phyloP scores from a whole-genome alignment of 2,329 filamentous ascomycete genomes.

The Coleophoma eucalyptorum region DNA sequence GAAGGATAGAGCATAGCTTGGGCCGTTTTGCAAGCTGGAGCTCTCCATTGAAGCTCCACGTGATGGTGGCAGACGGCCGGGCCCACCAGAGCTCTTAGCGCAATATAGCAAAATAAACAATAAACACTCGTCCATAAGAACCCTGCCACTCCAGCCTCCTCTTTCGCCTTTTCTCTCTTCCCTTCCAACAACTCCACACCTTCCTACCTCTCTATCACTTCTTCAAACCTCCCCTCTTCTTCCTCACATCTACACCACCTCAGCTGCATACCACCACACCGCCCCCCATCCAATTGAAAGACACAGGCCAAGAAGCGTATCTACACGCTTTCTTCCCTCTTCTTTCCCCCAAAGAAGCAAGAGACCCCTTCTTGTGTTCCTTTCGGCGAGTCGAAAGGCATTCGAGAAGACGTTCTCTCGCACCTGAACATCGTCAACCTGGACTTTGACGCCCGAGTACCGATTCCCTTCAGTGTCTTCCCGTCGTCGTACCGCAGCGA shows the following conservation, averaged over 20 bases:
- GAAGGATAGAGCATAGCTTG: no score
- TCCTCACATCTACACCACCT: not conserved
- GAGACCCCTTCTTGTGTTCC: slow-evolving; percentile 66
- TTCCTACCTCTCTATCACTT: not conserved
- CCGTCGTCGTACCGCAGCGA: slow-evolving; percentile 86
- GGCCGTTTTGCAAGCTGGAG: no score
- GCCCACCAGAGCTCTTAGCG: no score
- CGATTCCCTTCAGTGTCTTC: slow-evolving; percentile 99
- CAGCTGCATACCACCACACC: not conserved
- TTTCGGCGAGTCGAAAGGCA: slow-evolving; percentile 58
- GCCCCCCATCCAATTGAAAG: slow-evolving; percentile 5
- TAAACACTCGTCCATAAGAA: no score
- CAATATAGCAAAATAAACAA: no score
- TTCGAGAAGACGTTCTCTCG: slow-evolving; percentile 67
- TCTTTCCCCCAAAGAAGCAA: slow-evolving; percentile 50
- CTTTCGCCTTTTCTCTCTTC: not conserved
- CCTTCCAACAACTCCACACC: not conserved
- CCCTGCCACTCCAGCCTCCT: not conserved
- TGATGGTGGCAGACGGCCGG: no score
- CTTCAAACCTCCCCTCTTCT: not conserved
- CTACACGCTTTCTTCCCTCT: slow-evolving; percentile 30
- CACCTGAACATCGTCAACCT: slow-evolving; percentile 84
- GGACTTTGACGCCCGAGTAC: slow-evolving; percentile 99
- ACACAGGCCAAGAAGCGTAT: slow-evolving; percentile 25
- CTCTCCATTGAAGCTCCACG: no score